phyloP scores from a whole-genome alignment of 2,329 filamentous ascomycete genomes.

The Mariannaea sp. region DNA sequence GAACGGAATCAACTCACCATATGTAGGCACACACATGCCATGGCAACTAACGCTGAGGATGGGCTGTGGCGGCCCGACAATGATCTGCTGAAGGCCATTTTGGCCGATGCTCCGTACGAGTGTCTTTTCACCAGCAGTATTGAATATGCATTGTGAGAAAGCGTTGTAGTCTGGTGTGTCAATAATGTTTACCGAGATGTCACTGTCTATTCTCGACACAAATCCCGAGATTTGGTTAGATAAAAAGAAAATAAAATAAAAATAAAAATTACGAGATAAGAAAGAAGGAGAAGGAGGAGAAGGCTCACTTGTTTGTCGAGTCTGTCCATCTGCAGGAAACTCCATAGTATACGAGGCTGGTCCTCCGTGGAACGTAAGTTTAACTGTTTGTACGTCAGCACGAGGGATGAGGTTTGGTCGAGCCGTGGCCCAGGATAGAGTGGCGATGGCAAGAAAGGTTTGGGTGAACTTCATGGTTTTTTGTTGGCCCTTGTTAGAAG shows the following conservation, averaged over 20 bases:
- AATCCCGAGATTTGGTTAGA: no score
- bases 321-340: constrained; percentile 49
- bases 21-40: constrained; percentile 49
- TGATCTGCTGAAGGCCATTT: constrained; percentile 46
- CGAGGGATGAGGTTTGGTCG: constrained; percentile 14
- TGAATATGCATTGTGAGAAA: constrained; percentile 49
- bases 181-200: constrained; percentile 47
- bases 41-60: constrained; percentile 50
- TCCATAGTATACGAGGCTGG: constrained; percentile 48
- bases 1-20: constrained; percentile 34
- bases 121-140: constrained; percentile 41
- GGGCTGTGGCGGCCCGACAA: constrained; percentile 51
- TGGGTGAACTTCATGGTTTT: constrained; percentile 33
- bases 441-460: constrained; percentile 14
- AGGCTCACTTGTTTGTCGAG: constrained; percentile 44
- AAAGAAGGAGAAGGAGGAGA: not conserved
- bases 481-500: no score
- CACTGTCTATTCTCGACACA: constrained; percentile 41
- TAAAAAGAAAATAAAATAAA: not conserved
- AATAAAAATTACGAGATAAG: no score
- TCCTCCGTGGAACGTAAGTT: constrained; percentile 51
- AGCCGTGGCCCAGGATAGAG: constrained; percentile 13
- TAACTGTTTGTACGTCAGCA: constrained; percentile 43
- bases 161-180: constrained; percentile 52
- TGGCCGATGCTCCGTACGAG: constrained; percentile 36